Conservation (phyloP, 805 yeast species). For the Candida ortonii region DNA sequence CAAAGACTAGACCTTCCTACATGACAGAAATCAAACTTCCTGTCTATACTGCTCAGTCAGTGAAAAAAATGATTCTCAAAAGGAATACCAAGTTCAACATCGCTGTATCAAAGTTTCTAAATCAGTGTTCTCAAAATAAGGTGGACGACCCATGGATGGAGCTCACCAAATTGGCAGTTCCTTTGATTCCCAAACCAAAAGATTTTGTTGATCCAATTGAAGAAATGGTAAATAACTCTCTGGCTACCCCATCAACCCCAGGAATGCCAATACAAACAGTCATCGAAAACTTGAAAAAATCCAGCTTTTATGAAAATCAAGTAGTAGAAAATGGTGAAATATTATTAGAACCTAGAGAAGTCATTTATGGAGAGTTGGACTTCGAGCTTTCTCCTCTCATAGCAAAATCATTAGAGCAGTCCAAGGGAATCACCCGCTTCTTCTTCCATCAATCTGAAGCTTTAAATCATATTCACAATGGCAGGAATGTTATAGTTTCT, state of each 20-base stretch:
- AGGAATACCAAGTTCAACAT: conserved; percentile 52
- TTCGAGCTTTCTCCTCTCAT: conserved; percentile 51
- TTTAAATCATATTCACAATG: conserved; percentile 50
- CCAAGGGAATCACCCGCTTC: conserved; percentile 48
- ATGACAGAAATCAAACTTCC: conserved; percentile 48
- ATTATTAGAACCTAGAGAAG: conserved; percentile 40
- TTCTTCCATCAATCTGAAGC: conserved; percentile 87
- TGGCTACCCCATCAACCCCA: conserved; percentile 18
- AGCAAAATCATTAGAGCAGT: conserved; percentile 46
- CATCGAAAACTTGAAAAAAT: conserved; percentile 44
- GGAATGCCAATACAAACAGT: conserved; percentile 42
- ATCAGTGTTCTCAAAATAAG: conserved; percentile 27
- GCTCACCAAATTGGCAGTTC: conserved; percentile 36
- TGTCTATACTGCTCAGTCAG: conserved; percentile 51
- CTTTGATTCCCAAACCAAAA: conserved; percentile 46
- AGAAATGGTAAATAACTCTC: conserved; percentile 42
- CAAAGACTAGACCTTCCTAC: conserved; percentile 42
- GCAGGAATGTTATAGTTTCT: conserved; percentile 77
- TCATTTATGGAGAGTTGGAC: conserved; percentile 42
- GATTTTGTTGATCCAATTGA: conserved; percentile 60
- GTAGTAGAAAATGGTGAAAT: conserved; percentile 51
- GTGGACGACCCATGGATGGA: conserved; percentile 41
- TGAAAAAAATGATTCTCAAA: conserved; percentile 57
- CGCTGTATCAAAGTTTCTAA: conserved; percentile 38
- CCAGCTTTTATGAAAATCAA: conserved; percentile 60